A percentile compares a stretch with the other conserved stretches of the same genome.
These are phyloP conservation scores for Wickerhamiella australiensis DNA, from an alignment of 805 yeast species.

Conservation along the genomic window DNA sequence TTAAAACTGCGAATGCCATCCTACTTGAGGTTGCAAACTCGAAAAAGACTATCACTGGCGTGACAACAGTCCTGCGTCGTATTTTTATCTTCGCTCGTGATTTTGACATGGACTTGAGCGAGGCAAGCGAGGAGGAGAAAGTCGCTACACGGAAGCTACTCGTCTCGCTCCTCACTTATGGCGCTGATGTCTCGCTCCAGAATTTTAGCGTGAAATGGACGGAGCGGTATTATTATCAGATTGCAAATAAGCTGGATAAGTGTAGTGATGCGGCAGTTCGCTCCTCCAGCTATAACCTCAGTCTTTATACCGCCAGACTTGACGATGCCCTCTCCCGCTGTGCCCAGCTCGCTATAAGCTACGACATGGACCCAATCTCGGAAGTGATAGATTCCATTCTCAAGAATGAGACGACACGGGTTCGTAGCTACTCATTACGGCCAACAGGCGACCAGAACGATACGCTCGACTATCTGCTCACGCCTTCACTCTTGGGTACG, in stretches of 20 bases:
- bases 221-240: conserved; percentile 26
- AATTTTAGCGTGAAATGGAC: conserved; percentile 25
- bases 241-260: conserved; percentile 24
- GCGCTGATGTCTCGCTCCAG: conserved; percentile 34
- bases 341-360: conserved; percentile 44
- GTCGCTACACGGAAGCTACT: conserved; percentile 51
- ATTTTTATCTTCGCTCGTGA: conserved; percentile 45
- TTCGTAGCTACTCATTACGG: conserved; percentile 1
- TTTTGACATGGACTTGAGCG: conserved; percentile 31
- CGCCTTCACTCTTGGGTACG: conserved; percentile 27
- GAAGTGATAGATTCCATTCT: conserved; percentile 15
- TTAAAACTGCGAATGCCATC: conserved; percentile 55
- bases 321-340: conserved; percentile 32
- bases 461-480: conserved; percentile 13
- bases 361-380: conserved; percentile 46
- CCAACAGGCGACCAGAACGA: conserved; percentile 29
- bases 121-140: conserved; percentile 31
- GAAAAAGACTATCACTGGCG: conserved; percentile 32
- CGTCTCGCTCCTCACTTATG: conserved; percentile 47
- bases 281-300: conserved; percentile 24
- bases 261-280: conserved; percentile 21
- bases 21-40: conserved; percentile 40
- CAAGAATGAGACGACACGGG: conserved; percentile 15
- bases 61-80: conserved; percentile 44
- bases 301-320: conserved; percentile 22